Evolutionary conservation across 768 basidiomycete genomes (phyloP).

Genomic region (Rhodotorula paludigena): DNA sequence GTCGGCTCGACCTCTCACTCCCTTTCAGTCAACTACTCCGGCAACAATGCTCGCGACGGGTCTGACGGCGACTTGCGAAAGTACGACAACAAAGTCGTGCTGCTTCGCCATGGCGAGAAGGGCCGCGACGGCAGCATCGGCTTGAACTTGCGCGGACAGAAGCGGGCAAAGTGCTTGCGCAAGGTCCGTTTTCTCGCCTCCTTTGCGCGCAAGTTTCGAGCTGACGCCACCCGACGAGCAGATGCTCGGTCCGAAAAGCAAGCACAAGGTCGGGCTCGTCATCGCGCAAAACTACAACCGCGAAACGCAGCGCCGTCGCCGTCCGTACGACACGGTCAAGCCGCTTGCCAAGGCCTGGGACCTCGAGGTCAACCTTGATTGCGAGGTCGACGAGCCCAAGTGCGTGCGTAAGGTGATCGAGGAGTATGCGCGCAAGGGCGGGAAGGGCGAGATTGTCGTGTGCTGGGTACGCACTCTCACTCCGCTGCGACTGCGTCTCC

Average conservation of each 20-base stretch:
- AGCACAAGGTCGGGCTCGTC: slow-evolving; percentile 33
- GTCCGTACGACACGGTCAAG: slow-evolving; percentile 36
- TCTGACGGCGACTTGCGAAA: too few species aligned
- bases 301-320: slow-evolving; percentile 8
- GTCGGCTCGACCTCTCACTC: too few species aligned
- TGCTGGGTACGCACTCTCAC: slow-evolving; percentile 34
- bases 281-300: slow-evolving; percentile 31
- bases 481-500: neutral
- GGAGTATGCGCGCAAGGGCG: slow-evolving; percentile 13
- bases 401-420: slow-evolving; percentile 21
- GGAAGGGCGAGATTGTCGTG: slow-evolving; percentile 28
- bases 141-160: slow-evolving; percentile 19
- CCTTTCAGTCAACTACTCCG: too few species aligned
- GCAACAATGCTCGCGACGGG: too few species aligned
- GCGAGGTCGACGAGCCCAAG: slow-evolving; percentile 32
- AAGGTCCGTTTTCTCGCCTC: neutral
- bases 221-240: neutral
- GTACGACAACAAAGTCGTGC: slow-evolving; percentile 32
- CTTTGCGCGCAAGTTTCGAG: neutral
- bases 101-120: slow-evolving; percentile 40
- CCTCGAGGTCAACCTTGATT: slow-evolving; percentile 25
- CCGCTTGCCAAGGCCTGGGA: slow-evolving; percentile 27
- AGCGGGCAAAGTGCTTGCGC: slow-evolving; percentile 34
- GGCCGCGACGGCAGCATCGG: slow-evolving; percentile 4
- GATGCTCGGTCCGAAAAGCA: slow-evolving; percentile 4